Percentiles rank a stretch among this genome's conserved stretches.
Evolutionary conservation across 2,329 filamentous ascomycete species (phyloP).

Genomic region (Penicillium crustosum): DNA sequence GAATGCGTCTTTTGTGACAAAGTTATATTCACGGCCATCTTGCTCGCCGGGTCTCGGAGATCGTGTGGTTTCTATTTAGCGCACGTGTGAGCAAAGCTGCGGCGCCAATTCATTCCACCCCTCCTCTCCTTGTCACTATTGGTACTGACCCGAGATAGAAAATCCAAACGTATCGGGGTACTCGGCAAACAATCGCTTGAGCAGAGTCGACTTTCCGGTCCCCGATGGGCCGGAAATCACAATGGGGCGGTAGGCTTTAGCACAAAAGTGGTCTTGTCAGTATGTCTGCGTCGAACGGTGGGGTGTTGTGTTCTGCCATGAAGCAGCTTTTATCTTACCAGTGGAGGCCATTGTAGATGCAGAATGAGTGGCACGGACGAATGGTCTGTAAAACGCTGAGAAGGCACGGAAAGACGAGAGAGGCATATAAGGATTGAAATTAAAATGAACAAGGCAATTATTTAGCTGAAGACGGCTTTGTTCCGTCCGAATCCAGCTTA

Average conservation of each 20-base stretch:
- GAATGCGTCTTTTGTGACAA: constrained; percentile 66
- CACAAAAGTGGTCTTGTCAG: background rate
- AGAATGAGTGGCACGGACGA: background rate
- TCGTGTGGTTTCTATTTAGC: constrained; percentile 70
- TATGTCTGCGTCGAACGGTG: background rate
- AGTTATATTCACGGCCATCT: constrained; percentile 80
- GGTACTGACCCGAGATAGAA: constrained; percentile 39
- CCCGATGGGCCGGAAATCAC: constrained; percentile 41
- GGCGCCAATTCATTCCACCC: background rate
- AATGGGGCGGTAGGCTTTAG: background rate
- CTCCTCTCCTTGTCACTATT: background rate
- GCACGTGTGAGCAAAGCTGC: constrained; percentile 15
- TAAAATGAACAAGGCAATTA: background rate
- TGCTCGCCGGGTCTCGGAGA: constrained; percentile 71
- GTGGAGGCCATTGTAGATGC: constrained; percentile 27
- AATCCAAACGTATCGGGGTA: constrained; percentile 47
- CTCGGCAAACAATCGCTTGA: constrained; percentile 44
- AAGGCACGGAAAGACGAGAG: constrained; percentile 12
- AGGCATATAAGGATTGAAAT: constrained; percentile 22
- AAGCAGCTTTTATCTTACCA: constrained; percentile 17
- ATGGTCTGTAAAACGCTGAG: background rate
- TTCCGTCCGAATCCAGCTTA: background rate
- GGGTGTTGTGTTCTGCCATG: constrained; percentile 1
- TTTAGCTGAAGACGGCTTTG: background rate
- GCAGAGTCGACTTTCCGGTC: constrained; percentile 45